A percentile compares a stretch with the other conserved stretches of the same genome.
Evolutionary conservation across 352 stramenopile genomes (phyloP).

Genomic region (Phytophthora colocasiae): DNA sequence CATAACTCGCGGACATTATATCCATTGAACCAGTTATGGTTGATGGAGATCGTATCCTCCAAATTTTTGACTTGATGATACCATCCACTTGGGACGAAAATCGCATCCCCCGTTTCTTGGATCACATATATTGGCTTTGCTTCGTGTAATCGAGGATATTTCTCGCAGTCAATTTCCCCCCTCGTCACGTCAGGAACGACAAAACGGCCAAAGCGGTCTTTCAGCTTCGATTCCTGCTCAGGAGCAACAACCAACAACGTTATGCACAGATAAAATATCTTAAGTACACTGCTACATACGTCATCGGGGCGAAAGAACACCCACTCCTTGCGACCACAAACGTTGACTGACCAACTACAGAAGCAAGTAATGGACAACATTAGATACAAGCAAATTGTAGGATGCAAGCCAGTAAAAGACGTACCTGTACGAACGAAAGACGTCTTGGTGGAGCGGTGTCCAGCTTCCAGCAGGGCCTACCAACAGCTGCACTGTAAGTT

Average conservation of each 20-base stretch:
- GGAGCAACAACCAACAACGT: conserved; percentile 1
- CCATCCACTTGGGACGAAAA: conserved; percentile 98
- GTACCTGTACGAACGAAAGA: conserved; percentile 95
- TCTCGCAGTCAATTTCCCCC: conserved; percentile 48
- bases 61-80: conserved; percentile 96
- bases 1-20: conserved; percentile 75
- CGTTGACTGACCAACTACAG: conserved; percentile 96
- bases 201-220: conserved; percentile 69
- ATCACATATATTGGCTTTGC: conserved; percentile 56
- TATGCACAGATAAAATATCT: not conserved
- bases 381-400: too few species aligned
- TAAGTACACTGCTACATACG: conserved; percentile 36
- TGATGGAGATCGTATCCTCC: conserved; percentile 95
- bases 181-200: conserved; percentile 61
- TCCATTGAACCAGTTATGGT: conserved; percentile 98
- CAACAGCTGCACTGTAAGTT: conserved; percentile 5
- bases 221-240: conserved; percentile 74
- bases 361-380: not conserved
- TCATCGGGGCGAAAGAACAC: conserved; percentile 86
- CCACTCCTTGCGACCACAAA: conserved; percentile 96
- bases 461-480: conserved; percentile 85
- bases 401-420: not conserved
- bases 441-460: conserved; percentile 96
- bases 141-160: conserved; percentile 63
- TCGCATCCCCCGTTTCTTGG: conserved; percentile 78